Conservation (phyloP, 495 filamentous ascomycete species). For the Penicillium lividum region DNA sequence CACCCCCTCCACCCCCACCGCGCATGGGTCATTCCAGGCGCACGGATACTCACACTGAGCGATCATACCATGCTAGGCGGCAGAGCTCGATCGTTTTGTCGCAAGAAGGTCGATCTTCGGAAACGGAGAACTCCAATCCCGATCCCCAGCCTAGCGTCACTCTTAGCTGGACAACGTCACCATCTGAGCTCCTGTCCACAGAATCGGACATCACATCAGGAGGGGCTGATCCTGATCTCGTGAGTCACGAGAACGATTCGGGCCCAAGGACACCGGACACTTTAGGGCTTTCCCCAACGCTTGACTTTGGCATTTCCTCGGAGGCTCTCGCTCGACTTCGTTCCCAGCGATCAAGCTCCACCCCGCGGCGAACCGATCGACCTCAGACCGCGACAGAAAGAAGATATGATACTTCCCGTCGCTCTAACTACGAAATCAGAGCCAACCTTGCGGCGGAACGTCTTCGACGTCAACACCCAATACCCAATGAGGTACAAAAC, state of each 20-base stretch:
- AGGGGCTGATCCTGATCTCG: slow-evolving; percentile 14
- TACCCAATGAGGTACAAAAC: slow-evolving; percentile 39
- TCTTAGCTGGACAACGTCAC: slow-evolving; percentile 43
- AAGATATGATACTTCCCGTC: slow-evolving; percentile 32
- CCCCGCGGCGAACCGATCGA: slow-evolving; percentile 33
- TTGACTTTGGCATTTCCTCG: slow-evolving; percentile 11
- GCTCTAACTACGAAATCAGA: slow-evolving; percentile 37
- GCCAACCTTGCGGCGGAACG: slow-evolving; percentile 45
- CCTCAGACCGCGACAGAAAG: slow-evolving; percentile 28
- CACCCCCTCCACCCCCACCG: not conserved
- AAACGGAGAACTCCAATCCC: slow-evolving; percentile 22
- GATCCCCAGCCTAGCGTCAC: slow-evolving; percentile 40
- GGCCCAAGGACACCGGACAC: slow-evolving; percentile 14
- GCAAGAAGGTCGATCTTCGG: slow-evolving; percentile 31
- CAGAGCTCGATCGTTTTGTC: slow-evolving; percentile 49
- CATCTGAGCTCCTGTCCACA: slow-evolving; percentile 33
- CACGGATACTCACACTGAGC: slow-evolving; percentile 21
- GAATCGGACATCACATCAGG: slow-evolving; percentile 24
- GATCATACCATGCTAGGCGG: slow-evolving; percentile 42
- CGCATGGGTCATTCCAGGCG: slow-evolving; percentile 25
- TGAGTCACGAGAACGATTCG: slow-evolving; percentile 11
- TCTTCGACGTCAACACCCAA: slow-evolving; percentile 43
- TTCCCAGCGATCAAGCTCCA: slow-evolving; percentile 37
- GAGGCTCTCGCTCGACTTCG: slow-evolving; percentile 28
- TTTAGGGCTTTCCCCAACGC: slow-evolving; percentile 21